Evolutionary conservation across 75 land plant genomes (phyloP), one percentile per base, ranked within the genome.

Genomic region (Pinus tabuliformis): DNA sequence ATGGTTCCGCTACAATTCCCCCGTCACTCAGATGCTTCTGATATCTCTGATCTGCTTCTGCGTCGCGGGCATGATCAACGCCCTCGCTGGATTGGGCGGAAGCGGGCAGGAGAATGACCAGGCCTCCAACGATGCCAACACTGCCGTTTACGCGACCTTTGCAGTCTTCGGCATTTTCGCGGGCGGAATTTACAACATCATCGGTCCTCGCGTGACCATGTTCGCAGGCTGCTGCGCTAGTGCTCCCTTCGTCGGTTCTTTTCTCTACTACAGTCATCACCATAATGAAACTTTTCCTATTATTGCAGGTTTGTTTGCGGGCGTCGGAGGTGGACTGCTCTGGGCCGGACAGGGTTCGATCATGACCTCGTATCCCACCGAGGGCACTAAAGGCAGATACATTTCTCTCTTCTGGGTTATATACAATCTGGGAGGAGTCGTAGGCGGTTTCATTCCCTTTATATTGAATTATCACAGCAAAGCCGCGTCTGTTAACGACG

Each of bases 401-500:
- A 33, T 33, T 52, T 86, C 93, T 72, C 11, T 95, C 22, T 95
- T 95, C 81, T 95, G 96, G 98, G 78, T 88, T 76, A 88, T 95
- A 56, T 95, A 91, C 89, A 95, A 93, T 82, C 59, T 90, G 81
- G 98, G 98, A 14, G 98, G 93, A 49, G 89, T 92, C 62, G 74
- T 91, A 56, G 98, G 98, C 58, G 95, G 93, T 68, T 76, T 95
- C 56, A 88, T 95, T 73, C 96, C 98, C 22, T 89, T 95, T 73
- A 30, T 77, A 37, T 77, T 91, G 56, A 89, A 95, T 59, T 95
- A 91, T 79, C 75, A 93, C 82, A 76, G 89, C 36, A 22, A 8
- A 22, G 83, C 90, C 36, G 78, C 56, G 5, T 87, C 89, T 59
- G 95, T 93, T 4, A 91, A 79, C 74, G 93, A 33, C 33, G 33